These are phyloP conservation scores for Phanerochaete sordida DNA, from an alignment of 768 basidiomycete species.

Conservation along the genomic window DNA sequence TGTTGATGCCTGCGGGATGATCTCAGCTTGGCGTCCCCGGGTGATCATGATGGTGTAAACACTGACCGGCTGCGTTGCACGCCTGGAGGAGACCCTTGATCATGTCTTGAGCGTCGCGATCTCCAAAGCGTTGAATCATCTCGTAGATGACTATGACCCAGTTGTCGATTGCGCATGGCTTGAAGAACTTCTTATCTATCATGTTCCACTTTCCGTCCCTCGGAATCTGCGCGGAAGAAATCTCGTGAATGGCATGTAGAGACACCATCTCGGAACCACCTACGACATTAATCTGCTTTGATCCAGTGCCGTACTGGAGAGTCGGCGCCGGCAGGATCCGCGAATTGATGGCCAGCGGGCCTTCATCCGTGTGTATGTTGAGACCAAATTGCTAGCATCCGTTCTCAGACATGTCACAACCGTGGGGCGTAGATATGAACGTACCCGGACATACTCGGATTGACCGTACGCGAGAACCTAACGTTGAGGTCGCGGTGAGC, in stretches of 20 bases:
- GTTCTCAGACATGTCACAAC: no score
- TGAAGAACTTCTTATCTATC: slow-evolving; percentile 72
- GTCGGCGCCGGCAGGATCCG: slow-evolving; percentile 62
- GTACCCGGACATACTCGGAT: slow-evolving; percentile 61
- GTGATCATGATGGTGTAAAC: background rate
- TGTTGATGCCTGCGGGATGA: slow-evolving; percentile 53
- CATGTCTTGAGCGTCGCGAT: slow-evolving; percentile 48
- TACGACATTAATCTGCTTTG: slow-evolving; percentile 56
- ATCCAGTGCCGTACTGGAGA: slow-evolving; percentile 60
- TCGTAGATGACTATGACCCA: slow-evolving; percentile 74
- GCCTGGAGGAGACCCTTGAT: slow-evolving; percentile 46
- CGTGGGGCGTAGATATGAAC: background rate
- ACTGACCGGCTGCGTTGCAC: slow-evolving; percentile 59
- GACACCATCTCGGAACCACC: no score
- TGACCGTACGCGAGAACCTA: slow-evolving; percentile 52
- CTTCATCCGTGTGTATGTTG: slow-evolving; percentile 42
- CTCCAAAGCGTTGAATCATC: slow-evolving; percentile 52
- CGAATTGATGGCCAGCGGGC: slow-evolving; percentile 56
- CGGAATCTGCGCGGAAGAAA: slow-evolving; percentile 43
- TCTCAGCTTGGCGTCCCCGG: background rate
- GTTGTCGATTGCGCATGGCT: slow-evolving; percentile 44
- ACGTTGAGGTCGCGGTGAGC: no score
- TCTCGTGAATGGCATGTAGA: no score
- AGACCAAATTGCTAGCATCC: slow-evolving; percentile 67
- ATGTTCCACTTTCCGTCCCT: slow-evolving; percentile 78